Conservation (phyloP, 257 asterid species). For the Linderniella brevidens region DNA sequence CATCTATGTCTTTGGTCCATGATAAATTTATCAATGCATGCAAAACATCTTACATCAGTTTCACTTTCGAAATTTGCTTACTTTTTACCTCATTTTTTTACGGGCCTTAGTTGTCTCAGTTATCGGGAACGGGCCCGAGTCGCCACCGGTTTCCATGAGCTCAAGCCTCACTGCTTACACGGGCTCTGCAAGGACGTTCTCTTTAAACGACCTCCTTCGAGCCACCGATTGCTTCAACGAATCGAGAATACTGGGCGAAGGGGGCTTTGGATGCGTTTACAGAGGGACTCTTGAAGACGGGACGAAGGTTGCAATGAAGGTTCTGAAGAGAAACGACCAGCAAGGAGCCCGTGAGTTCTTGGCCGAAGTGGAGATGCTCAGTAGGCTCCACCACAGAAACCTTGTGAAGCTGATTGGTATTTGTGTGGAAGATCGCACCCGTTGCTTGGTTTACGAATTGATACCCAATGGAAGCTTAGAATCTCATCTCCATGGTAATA, state of each 20-base stretch:
- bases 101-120: conserved; percentile 12
- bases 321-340: conserved; percentile 83
- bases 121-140: conserved; percentile 50
- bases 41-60: too few species aligned
- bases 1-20: too few species aligned
- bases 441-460: conserved; percentile 59
- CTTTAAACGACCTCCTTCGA: conserved; percentile 46
- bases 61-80: not conserved
- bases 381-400: conserved; percentile 64
- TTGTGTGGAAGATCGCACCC: conserved; percentile 41
- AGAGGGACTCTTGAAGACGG: conserved; percentile 79
- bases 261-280: conserved; percentile 89
- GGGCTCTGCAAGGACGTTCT: conserved; percentile 68
- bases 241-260: conserved; percentile 69
- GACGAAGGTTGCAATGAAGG: conserved; percentile 58
- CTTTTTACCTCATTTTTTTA: not conserved
- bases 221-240: conserved; percentile 78
- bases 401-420: conserved; percentile 58
- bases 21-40: too few species aligned
- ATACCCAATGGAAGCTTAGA: conserved; percentile 57
- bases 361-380: conserved; percentile 94
- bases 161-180: conserved; percentile 70
- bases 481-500: conserved; percentile 82
- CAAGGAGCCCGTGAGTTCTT: conserved; percentile 86
- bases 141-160: conserved; percentile 54